A percentile compares a stretch with the other conserved stretches of the same genome.
These are phyloP conservation scores for Magnusiomyces sp. DNA, from an alignment of 1,139 yeast genomes.

Conservation along the genomic window DNA sequence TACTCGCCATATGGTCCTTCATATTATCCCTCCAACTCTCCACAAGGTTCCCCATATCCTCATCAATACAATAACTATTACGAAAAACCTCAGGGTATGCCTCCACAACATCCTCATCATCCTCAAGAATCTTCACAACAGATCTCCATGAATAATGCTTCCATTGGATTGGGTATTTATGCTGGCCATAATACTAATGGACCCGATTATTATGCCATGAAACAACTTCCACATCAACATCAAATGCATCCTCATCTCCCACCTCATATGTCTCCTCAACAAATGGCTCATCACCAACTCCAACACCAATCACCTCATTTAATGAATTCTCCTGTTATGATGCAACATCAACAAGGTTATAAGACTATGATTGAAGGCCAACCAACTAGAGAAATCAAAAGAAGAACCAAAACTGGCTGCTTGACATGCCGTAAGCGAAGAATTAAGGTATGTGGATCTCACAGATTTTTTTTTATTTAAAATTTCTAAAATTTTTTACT, in stretches of 20 bases:
- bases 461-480: neutral
- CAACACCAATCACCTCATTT: neutral
- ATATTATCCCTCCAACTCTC: neutral
- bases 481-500: neutral
- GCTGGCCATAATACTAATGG: too few relatives aligned
- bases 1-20: neutral
- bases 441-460: slow-evolving; percentile 31
- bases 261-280: neutral
- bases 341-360: slow-evolving; percentile 6
- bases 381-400: slow-evolving; percentile 24
- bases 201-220: too few relatives aligned
- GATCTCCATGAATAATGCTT: too few relatives aligned
- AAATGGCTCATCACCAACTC: neutral
- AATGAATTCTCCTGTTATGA: neutral
- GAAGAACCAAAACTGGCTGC: slow-evolving; percentile 66
- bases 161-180: too few relatives aligned
- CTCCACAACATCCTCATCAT: slow-evolving; percentile 1
- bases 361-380: slow-evolving; percentile 6
- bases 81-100: neutral
- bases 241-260: neutral
- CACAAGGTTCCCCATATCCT: neutral
- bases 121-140: neutral
- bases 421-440: slow-evolving; percentile 64
- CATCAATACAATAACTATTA: neutral
- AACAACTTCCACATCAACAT: too few relatives aligned